These are phyloP conservation scores for Persicaria maculosa DNA, from an alignment of 148 eudicot genomes.

Conservation along the genomic window DNA sequence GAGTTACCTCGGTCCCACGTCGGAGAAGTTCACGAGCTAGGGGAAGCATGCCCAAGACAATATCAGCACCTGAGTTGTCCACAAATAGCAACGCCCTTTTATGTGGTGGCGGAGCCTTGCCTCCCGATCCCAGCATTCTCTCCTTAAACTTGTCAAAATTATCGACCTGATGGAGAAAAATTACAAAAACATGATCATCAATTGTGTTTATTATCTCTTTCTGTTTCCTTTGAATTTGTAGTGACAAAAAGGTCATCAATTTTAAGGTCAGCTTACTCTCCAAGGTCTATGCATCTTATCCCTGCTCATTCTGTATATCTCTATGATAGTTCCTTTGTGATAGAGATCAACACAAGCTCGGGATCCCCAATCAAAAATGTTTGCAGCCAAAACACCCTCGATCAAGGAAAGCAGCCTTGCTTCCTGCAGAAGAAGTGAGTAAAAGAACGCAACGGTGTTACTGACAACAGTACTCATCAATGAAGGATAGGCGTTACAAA, in stretches of 20 bases:
- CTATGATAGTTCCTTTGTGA: constrained; percentile 92
- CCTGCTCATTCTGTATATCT: constrained; percentile 97
- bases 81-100: constrained; percentile 90
- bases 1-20: constrained; percentile 82
- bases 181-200: not conserved
- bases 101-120: constrained; percentile 40
- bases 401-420: constrained; percentile 69
- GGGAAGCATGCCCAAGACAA: constrained; percentile 93
- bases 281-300: constrained; percentile 97
- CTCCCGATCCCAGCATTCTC: constrained; percentile 65
- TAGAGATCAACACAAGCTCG: constrained; percentile 99
- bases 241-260: not conserved
- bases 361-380: constrained; percentile 99
- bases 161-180: constrained; percentile 57
- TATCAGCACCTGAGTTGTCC: constrained; percentile 91
- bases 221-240: not conserved
- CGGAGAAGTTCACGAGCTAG: constrained; percentile 93
- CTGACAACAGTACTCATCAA: not conserved
- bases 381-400: constrained; percentile 98
- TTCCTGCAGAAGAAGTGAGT: constrained; percentile 38
- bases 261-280: constrained; percentile 43
- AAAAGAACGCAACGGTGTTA: not conserved
- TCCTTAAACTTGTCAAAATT: constrained; percentile 82
- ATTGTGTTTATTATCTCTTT: not conserved
- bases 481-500: not conserved